Evolutionary conservation across 2,329 filamentous ascomycete species (phyloP).

Genomic region (Fusarium neocosmosporiellum): DNA sequence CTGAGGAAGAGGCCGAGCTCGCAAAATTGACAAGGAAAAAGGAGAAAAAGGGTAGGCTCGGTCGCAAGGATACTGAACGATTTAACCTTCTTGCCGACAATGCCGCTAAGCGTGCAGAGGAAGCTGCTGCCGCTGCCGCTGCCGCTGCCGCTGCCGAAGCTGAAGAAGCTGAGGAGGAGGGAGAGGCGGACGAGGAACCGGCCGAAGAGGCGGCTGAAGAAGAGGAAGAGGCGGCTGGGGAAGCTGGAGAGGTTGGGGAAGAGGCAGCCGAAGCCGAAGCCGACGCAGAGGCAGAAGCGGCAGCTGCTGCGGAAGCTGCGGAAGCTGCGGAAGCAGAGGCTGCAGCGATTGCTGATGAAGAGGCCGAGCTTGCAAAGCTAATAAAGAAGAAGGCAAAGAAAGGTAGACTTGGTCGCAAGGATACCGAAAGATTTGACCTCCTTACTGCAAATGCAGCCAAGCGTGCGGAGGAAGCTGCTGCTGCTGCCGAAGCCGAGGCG

Average conservation of each 20-base stretch:
- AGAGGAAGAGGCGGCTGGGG: slow-evolving; percentile 29
- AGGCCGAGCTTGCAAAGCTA: slow-evolving; percentile 56
- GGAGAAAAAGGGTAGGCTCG: slow-evolving; percentile 49
- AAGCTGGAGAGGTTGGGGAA: slow-evolving; percentile 35
- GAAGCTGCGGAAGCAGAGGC: slow-evolving; percentile 37
- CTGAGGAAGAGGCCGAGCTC: slow-evolving; percentile 52
- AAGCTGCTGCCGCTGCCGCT: slow-evolving; percentile 37
- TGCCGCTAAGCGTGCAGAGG: slow-evolving; percentile 29
- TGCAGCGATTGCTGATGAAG: slow-evolving; percentile 37
- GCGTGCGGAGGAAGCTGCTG: slow-evolving; percentile 41
- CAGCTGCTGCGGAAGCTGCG: slow-evolving; percentile 31
- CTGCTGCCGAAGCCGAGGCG: slow-evolving; percentile 24
- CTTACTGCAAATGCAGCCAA: slow-evolving; percentile 22
- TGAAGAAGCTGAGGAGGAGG: slow-evolving; percentile 2
- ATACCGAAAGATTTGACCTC: slow-evolving; percentile 29
- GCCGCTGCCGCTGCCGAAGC: slow-evolving; percentile 29
- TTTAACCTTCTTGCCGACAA: slow-evolving; percentile 17
- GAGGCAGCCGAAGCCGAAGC: slow-evolving; percentile 16
- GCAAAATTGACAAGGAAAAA: slow-evolving; percentile 51
- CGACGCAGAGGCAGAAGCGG: slow-evolving; percentile 45
- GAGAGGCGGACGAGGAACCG: slow-evolving; percentile 35
- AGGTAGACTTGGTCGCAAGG: slow-evolving; percentile 39
- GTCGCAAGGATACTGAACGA: slow-evolving; percentile 38
- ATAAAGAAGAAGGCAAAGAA: slow-evolving; percentile 53
- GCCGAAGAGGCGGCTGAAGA: slow-evolving; percentile 44